Evolutionary conservation across 495 filamentous ascomycete genomes (phyloP), one percentile per base, ranked within the genome.

Genomic region (Penicillium verhagenii): DNA sequence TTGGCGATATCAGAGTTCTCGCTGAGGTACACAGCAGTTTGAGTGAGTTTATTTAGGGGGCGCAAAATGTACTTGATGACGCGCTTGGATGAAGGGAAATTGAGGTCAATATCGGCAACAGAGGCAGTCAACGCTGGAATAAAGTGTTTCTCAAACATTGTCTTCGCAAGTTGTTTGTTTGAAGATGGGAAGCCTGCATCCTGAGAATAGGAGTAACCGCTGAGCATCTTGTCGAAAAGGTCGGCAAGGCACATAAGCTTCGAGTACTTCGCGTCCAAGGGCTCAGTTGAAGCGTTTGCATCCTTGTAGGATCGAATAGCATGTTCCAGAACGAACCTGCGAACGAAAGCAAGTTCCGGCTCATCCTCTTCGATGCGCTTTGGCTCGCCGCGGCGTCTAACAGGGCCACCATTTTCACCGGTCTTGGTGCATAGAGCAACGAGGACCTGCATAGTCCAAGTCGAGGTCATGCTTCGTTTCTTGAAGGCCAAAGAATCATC

Each of bases 121-220:
- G 95, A 96, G n/a, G 83, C 79, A 4, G 93, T 96, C 37, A 99
- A 73, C 5, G 91, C 84, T 21, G 86, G 76, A 49, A 97, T 90
- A 69, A 94, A 97, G 50, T 93, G 90, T 67, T 96, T 97, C 71
- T 97, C 95, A 58, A 96, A 96, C 94, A 99, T 99, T 35, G 96
- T 83, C 61, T 88, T 91, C 16, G 87, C 89, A 54, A 99, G 81
- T 57, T 93, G 89, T 61, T 86, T 83, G 9, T 74, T 74, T 10
- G 79, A 76, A 26, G 75, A 70, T 55, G 59, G 79, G 63, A 68
- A 82, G 53, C 63, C 63, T 58, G 69, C 68, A 65, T 78, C 75
- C 29, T 72, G 70, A 4, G 67, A 72, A 25, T 84, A 86, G 10
- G 91, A 86, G 66, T 86, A 86, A 2, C 88, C 90, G 50, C 84